Evolutionary conservation across 768 basidiomycete genomes (phyloP).

Genomic region (Coprinellus micaceus): DNA sequence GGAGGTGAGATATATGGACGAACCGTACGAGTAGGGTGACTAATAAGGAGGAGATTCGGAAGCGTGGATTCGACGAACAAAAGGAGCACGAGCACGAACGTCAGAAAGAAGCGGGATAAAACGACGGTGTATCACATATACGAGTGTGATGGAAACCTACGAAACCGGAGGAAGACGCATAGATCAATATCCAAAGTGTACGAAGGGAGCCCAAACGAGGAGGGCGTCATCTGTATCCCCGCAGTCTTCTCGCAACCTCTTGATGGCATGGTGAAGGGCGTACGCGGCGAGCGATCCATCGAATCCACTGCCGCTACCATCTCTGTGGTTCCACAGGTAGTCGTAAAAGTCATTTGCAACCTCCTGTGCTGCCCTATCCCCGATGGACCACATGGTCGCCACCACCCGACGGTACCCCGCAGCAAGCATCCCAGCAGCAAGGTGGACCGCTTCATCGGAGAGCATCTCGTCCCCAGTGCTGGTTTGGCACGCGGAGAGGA

Average conservation of each 20-base stretch:
- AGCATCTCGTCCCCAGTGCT: conserved; percentile 12
- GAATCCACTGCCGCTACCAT: neutral
- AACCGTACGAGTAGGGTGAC: too few species aligned
- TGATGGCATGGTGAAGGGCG: conserved; percentile 8
- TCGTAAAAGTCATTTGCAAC: conserved; percentile 13
- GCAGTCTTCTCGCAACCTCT: neutral
- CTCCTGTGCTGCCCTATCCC: conserved; percentile 9
- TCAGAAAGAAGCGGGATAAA: too few species aligned
- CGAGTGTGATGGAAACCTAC: too few species aligned
- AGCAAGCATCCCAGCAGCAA: conserved; percentile 19
- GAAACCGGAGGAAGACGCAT: too few species aligned
- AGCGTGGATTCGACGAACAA: too few species aligned
- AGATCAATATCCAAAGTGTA: conserved; percentile 10
- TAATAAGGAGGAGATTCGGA: too few species aligned
- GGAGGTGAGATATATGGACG: too few species aligned
- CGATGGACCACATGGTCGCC: conserved; percentile 20
- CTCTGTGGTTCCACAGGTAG: neutral
- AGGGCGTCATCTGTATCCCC: neutral
- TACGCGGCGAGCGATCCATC: conserved; percentile 1
- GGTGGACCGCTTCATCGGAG: conserved; percentile 16
- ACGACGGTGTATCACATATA: too few species aligned
- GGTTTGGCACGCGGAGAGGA: conserved; percentile 18
- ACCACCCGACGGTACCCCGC: conserved; percentile 16
- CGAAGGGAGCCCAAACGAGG: conserved; percentile 10
- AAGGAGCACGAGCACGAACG: too few species aligned